Evolutionary conservation across 2,329 filamentous ascomycete genomes (phyloP).

Genomic region (Juglanconis sp.): DNA sequence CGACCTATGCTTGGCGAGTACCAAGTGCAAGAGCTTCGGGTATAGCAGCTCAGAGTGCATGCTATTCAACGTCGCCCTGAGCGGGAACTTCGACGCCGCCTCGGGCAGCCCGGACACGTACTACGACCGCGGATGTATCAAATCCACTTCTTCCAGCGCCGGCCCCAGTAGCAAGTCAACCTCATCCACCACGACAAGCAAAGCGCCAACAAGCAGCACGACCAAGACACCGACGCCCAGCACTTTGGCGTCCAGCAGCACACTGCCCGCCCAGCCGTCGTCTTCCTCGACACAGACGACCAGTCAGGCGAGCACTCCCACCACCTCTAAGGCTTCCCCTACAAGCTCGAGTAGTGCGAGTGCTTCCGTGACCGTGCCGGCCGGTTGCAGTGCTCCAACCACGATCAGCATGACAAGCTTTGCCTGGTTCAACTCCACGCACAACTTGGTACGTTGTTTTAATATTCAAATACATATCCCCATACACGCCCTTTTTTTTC

Average conservation of each 20-base stretch:
- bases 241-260: not conserved
- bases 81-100: constrained; percentile 4
- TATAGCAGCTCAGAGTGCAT: constrained; percentile 1
- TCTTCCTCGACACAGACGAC: not conserved
- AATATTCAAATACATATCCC: too few relatives aligned
- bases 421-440: constrained; percentile 14
- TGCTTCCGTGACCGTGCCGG: not conserved
- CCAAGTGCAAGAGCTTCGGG: constrained; percentile 11
- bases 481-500: not conserved
- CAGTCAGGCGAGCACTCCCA: not conserved
- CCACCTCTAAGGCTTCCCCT: not conserved
- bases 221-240: not conserved
- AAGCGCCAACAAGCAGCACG: not conserved
- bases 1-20: not conserved
- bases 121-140: constrained; percentile 8
- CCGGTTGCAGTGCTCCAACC: not conserved
- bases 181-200: not conserved
- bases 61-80: constrained; percentile 8
- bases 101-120: not conserved
- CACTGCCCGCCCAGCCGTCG: not conserved
- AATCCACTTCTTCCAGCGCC: not conserved
- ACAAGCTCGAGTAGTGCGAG: not conserved
- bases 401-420: constrained; percentile 1
- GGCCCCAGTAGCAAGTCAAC: not conserved
- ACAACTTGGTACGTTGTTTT: constrained; percentile 1